These are phyloP conservation scores for Nemania sp. DNA, from an alignment of 2,329 filamentous ascomycete genomes.

Conservation along the genomic window DNA sequence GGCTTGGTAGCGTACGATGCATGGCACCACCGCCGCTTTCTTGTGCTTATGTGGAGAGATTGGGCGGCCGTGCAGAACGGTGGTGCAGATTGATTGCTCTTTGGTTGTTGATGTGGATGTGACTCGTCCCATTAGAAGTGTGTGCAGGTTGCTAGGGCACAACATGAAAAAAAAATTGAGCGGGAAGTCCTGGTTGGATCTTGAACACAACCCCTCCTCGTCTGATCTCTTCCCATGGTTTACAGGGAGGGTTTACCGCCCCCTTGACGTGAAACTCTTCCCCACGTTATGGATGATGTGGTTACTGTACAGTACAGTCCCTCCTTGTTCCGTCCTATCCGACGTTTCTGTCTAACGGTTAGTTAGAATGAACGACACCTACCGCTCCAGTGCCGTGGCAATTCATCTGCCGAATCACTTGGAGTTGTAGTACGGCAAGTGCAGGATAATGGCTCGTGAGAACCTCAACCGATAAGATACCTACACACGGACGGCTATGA, in stretches of 20 bases:
- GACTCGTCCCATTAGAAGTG: no score
- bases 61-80: constrained; percentile 13
- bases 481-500: constrained; percentile 12
- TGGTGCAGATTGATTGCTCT: neutral
- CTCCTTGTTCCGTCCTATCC: neutral
- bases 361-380: no score
- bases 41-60: constrained; percentile 14
- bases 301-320: neutral
- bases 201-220: neutral
- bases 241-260: constrained; percentile 2
- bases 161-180: neutral
- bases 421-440: no score
- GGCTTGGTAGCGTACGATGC: constrained; percentile 3
- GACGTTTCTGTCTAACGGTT: no score
- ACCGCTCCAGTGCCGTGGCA: neutral
- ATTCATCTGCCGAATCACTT: neutral
- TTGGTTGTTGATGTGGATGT: no score
- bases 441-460: no score
- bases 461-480: no score
- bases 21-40: neutral
- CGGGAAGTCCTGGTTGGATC: neutral
- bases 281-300: neutral
- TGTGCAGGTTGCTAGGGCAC: no score
- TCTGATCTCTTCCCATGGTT: neutral
- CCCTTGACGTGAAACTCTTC: constrained; percentile 12